Conservation (phyloP, 257 asterid species). For the Cynanchum wilfordii region DNA sequence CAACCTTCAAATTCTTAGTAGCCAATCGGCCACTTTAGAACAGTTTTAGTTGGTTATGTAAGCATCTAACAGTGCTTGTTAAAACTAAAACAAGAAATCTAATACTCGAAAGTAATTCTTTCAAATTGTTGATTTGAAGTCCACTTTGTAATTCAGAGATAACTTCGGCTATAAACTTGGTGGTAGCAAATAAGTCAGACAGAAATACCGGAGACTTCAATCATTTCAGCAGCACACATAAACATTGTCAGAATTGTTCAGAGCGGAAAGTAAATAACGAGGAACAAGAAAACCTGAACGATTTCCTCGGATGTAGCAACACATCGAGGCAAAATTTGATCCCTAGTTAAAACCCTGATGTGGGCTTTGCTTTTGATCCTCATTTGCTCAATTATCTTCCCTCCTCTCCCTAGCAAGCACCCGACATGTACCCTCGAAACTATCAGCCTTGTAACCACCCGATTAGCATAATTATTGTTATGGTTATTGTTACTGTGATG, state of each 20-base stretch:
- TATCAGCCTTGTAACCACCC: conserved; percentile 72
- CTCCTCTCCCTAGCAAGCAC: conserved; percentile 80
- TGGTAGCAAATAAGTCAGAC: background rate
- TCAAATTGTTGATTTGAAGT: background rate
- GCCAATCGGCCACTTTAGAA: background rate
- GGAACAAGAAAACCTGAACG: conserved; percentile 66
- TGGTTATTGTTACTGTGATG: background rate
- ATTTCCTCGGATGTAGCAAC: conserved; percentile 79
- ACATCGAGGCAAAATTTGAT: conserved; percentile 66
- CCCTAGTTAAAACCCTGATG: conserved; percentile 77
- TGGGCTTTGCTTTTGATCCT: conserved; percentile 73
- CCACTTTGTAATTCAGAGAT: background rate
- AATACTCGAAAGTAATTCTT: background rate
- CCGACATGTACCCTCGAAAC: conserved; percentile 79
- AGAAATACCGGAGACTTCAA: background rate
- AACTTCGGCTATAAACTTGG: background rate
- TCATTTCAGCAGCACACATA: background rate
- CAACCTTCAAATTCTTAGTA: background rate
- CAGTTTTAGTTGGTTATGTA: background rate
- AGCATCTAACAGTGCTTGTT: background rate
- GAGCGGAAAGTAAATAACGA: background rate
- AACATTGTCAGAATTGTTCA: background rate
- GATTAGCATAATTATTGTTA: background rate
- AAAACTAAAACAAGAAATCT: background rate
- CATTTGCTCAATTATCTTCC: conserved; percentile 88